Conservation (phyloP, 2,329 filamentous ascomycete species). For the Sordariomycetes sp. region DNA sequence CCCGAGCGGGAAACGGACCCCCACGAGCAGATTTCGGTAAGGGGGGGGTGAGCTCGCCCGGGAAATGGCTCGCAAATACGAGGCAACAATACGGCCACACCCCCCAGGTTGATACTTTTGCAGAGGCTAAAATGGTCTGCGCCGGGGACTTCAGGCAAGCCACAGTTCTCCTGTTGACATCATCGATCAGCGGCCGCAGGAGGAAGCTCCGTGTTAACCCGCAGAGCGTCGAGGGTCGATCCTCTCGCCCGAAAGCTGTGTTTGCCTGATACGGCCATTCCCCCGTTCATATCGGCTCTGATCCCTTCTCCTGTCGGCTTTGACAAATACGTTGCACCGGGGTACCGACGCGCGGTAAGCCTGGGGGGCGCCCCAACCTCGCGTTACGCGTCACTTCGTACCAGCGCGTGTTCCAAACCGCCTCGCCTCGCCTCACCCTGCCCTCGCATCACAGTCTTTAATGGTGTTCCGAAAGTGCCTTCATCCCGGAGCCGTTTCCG, state of each 20-base stretch:
- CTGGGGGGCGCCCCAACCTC: background rate
- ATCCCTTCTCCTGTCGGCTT: too few relatives aligned
- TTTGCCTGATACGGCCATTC: background rate
- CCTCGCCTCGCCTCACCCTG: too few relatives aligned
- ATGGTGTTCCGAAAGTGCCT: background rate
- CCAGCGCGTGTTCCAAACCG: background rate
- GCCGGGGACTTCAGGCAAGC: background rate
- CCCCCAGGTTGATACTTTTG: background rate
- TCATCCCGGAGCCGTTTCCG: too few relatives aligned
- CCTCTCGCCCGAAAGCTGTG: background rate
- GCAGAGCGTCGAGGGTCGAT: background rate
- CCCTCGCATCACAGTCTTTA: background rate
- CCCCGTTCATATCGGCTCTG: too few relatives aligned
- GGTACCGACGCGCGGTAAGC: background rate
- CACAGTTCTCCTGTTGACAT: background rate
- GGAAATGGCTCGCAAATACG: background rate
- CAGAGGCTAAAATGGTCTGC: background rate
- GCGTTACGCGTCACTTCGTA: background rate
- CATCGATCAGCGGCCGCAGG: background rate
- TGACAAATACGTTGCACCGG: too few relatives aligned
- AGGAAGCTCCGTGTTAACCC: background rate
- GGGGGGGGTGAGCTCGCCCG: too few relatives aligned
- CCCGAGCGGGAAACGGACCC: too few relatives aligned
- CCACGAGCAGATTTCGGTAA: too few relatives aligned
- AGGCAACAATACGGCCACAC: background rate